Evolutionary conservation across 176 grass and related monocot species (phyloP).

Genomic region (Carex kokanica): DNA sequence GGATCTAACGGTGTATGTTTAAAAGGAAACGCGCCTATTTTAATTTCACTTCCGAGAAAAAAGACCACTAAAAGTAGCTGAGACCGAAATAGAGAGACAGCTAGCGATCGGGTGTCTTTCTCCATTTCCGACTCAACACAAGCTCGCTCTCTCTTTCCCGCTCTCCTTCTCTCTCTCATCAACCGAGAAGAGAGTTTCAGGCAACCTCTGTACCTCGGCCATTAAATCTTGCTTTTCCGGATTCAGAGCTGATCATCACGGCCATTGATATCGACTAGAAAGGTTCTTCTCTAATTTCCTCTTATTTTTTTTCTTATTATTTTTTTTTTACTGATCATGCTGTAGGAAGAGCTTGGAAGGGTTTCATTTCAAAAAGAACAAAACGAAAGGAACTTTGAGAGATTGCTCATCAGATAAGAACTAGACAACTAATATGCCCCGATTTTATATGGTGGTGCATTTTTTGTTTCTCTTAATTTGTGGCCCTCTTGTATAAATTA

Average conservation of each 20-base stretch:
- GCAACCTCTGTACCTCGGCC: neutral
- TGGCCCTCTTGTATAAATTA: neutral
- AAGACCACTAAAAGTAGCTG: conserved; percentile 6
- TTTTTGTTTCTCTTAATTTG: conserved; percentile 9
- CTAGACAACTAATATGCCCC: neutral
- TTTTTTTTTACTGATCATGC: neutral
- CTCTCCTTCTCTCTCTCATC: neutral
- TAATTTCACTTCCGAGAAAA: neutral
- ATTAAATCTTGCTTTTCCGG: neutral
- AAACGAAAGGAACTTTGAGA: neutral
- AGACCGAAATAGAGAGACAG: conserved; percentile 17
- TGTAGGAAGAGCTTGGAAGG: neutral
- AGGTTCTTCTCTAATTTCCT: conserved; percentile 4
- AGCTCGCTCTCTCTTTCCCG: neutral
- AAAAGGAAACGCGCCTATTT: neutral
- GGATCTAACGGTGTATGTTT: neutral
- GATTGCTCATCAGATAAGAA: neutral
- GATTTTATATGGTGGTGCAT: neutral
- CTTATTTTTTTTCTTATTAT: neutral
- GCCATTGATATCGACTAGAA: neutral
- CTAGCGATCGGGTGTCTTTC: conserved; percentile 4
- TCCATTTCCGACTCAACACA: conserved; percentile 5
- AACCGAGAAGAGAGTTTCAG: neutral
- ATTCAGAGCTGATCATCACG: neutral
- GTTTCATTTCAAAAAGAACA: neutral